phyloP scores from a whole-genome alignment of 495 filamentous ascomycete genomes.

The Neurospora africana region DNA sequence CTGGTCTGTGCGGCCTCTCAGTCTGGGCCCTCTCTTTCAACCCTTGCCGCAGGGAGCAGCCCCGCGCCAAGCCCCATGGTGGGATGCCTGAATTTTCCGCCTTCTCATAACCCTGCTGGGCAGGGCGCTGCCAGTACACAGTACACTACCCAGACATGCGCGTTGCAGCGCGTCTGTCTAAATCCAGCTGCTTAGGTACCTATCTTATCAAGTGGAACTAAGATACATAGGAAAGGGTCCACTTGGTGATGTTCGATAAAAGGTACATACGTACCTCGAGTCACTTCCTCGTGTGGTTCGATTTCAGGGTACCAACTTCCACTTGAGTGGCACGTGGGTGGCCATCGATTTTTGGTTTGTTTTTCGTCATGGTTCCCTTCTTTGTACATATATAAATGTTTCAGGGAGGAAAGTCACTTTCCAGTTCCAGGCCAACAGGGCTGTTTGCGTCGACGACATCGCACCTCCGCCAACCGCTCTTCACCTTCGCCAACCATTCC shows the following conservation, averaged over 20 bases:
- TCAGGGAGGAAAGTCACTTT: background rate
- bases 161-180: background rate
- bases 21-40: conserved; percentile 2
- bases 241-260: background rate
- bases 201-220: background rate
- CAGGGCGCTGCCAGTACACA: background rate
- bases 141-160: too few species aligned
- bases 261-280: background rate
- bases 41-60: conserved; percentile 5
- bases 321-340: too few species aligned
- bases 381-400: background rate
- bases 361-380: background rate
- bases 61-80: conserved; percentile 3
- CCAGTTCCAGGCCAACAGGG: background rate
- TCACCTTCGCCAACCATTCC: background rate
- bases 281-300: background rate
- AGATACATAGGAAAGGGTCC: background rate
- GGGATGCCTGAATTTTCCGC: conserved; percentile 3
- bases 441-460: background rate
- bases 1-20: conserved; percentile 9
- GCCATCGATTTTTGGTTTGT: background rate
- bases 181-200: background rate
- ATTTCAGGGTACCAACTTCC: background rate
- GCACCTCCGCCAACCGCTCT: background rate
- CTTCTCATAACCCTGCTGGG: background rate